These are phyloP conservation scores for Pseudozyma sp. DNA, from an alignment of 1,284 basidiomycete species.

Conservation along the genomic window DNA sequence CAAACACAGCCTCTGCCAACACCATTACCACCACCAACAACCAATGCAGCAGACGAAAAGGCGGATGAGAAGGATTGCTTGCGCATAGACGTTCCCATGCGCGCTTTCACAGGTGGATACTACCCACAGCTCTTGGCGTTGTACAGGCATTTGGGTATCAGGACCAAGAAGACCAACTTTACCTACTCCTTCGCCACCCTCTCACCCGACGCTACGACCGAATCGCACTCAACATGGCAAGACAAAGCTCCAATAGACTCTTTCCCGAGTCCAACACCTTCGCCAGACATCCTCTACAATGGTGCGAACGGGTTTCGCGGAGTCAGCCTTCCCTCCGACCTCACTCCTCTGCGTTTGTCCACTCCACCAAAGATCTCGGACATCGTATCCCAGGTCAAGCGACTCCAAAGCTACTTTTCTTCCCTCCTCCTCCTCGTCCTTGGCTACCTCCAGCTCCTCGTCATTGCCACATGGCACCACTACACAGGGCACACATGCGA, in stretches of 20 bases:
- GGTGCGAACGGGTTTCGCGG: conserved; percentile 53
- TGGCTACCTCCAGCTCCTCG: conserved; percentile 58
- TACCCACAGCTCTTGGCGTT: conserved; percentile 62
- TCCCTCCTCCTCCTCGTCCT: conserved; percentile 38
- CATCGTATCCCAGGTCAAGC: conserved; percentile 8
- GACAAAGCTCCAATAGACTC: not conserved
- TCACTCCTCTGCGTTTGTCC: no score
- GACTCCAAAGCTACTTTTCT: conserved; percentile 18
- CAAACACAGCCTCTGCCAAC: no score
- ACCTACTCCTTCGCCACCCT: conserved; percentile 59
- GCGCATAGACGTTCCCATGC: conserved; percentile 67
- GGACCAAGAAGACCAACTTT: conserved; percentile 49
- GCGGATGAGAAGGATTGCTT: conserved; percentile 3
- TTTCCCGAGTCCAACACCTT: conserved; percentile 1
- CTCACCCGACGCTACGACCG: not conserved
- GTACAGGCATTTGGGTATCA: conserved; percentile 54
- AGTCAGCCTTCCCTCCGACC: conserved; percentile 39
- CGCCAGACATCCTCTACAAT: conserved; percentile 55
- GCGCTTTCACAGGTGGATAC: conserved; percentile 65
- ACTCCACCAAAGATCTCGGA: conserved; percentile 9
- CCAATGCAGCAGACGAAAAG: not conserved
- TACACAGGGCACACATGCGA: conserved; percentile 49
- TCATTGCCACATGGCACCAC: conserved; percentile 55
- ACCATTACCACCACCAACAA: no score
- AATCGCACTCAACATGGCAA: not conserved